Base-by-base conservation (phyloP, 2,329 filamentous ascomycete genomes). In the Xylaria sp. region DNA sequence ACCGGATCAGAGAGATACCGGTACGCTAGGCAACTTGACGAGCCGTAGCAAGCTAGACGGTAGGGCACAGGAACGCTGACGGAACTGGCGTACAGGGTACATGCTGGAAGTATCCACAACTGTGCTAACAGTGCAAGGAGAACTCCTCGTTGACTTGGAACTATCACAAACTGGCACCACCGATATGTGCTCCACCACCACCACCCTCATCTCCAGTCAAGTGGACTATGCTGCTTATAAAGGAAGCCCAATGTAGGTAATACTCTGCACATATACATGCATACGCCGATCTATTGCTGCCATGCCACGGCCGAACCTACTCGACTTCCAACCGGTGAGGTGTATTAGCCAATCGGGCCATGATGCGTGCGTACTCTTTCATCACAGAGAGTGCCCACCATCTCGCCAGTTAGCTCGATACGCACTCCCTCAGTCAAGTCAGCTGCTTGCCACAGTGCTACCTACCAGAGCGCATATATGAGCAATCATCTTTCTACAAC, bases 1-100 rank as follows among this genome's bases (percentile, higher is more conserved):
- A 7, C 25, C 35, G 40, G 37, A 33, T 65, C 68, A 70, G 67
- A 67, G 68, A 68, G 67, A 66, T 68, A n/a, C n/a, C n/a, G n/a
- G n/a, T n/a, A n/a, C n/a, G n/a, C n/a, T n/a, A n/a, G n/a, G n/a
- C 68, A 69, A 41, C n/a, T 68, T 67, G 69, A 70, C 49, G 63
- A 64, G 41, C 55, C 47, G 53, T 63, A 62, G 43, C 62, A 43
- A 47, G 41, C 31, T 21, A 48, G n/a, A 49, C 51, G 49, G 43
- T 49, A 49, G n/a, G 43, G 19, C 13, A 59, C 49, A 48, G 27
- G 15, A 48, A 48, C 35, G 19, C 38, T 15, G 47, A 17, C 11
- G 48, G 38, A 19, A 5, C 13, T 19, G 37, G 11, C 47, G 47
- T 49, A 38, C 31, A 43, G 46, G 43, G 48, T 41, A 54, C 43